Percentiles rank a stretch among this genome's conserved stretches.
phyloP scores from a whole-genome alignment of 306 rosid genomes.

The Fragaria ananassa region DNA sequence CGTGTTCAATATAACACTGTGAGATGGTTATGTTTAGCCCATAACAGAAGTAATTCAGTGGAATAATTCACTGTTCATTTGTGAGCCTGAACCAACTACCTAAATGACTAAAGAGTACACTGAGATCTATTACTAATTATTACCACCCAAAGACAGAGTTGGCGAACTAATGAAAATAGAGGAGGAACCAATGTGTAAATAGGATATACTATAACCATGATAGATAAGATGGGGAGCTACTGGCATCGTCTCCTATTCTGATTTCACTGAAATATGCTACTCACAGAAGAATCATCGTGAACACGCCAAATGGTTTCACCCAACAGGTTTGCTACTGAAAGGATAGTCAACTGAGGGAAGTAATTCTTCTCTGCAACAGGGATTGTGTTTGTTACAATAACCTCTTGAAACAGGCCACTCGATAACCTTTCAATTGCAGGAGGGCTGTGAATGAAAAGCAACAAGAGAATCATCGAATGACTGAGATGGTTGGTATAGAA shows the following conservation, averaged over 20 bases:
- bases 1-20: too few relatives aligned
- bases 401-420: constrained; percentile 85
- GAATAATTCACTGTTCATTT: too few relatives aligned
- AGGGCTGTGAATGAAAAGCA: constrained; percentile 49
- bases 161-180: not conserved
- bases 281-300: constrained; percentile 83
- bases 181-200: not conserved
- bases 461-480: not conserved
- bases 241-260: not conserved
- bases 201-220: not conserved
- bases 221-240: not conserved
- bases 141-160: not conserved
- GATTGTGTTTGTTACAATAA: constrained; percentile 82
- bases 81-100: not conserved
- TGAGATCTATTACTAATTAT: not conserved
- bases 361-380: constrained; percentile 74
- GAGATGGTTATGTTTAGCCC: too few relatives aligned
- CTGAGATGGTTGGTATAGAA: not conserved
- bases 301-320: constrained; percentile 98
- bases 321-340: constrained; percentile 84
- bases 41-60: too few relatives aligned
- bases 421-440: constrained; percentile 93
- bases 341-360: constrained; percentile 91
- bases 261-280: constrained; percentile 75
- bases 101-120: not conserved